Percentiles rank a stretch among this genome's conserved stretches.
Conservation (phyloP, 192 early-diverging fungal species). For the Coemansia sp. region DNA sequence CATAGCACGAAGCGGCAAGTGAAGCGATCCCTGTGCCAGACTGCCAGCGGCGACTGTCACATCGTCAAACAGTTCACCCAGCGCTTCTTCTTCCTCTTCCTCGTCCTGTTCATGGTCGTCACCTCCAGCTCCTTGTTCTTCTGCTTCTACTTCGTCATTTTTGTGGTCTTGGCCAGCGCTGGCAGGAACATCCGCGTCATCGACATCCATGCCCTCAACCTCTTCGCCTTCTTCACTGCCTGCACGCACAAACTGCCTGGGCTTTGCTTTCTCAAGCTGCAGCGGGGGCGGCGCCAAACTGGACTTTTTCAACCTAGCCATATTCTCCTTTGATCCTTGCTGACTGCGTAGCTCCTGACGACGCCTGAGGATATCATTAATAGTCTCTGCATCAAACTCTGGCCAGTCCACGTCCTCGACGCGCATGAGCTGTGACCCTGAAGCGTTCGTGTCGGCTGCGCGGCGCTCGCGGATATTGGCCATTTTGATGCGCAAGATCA, state of each 20-base stretch:
- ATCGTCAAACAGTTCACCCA: neutral
- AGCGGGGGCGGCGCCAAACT: constrained; percentile 45
- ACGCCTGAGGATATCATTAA: constrained; percentile 38
- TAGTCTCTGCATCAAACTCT: constrained; percentile 46
- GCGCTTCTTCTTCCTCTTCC: neutral
- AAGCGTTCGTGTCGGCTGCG: no score
- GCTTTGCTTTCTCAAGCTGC: constrained; percentile 9
- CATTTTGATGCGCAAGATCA: constrained; percentile 40
- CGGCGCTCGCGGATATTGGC: neutral
- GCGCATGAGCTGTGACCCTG: no score
- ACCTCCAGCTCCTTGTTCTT: no score
- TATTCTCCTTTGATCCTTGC: constrained; percentile 10
- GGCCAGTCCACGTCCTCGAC: constrained; percentile 51
- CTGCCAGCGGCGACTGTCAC: neutral
- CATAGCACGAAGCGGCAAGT: constrained; percentile 16
- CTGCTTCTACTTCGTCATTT: neutral
- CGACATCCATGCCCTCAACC: constrained; percentile 8
- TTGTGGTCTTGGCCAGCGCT: no score
- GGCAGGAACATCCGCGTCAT: neutral
- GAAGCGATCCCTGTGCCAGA: neutral
- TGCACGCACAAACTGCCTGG: neutral
- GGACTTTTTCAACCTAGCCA: constrained; percentile 40
- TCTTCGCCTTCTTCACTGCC: constrained; percentile 10
- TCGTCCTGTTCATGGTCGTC: constrained; percentile 3
- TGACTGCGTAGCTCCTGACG: constrained; percentile 36